Evolutionary conservation across 2,329 filamentous ascomycete genomes (phyloP).

Genomic region (Cordyceps farinosa): DNA sequence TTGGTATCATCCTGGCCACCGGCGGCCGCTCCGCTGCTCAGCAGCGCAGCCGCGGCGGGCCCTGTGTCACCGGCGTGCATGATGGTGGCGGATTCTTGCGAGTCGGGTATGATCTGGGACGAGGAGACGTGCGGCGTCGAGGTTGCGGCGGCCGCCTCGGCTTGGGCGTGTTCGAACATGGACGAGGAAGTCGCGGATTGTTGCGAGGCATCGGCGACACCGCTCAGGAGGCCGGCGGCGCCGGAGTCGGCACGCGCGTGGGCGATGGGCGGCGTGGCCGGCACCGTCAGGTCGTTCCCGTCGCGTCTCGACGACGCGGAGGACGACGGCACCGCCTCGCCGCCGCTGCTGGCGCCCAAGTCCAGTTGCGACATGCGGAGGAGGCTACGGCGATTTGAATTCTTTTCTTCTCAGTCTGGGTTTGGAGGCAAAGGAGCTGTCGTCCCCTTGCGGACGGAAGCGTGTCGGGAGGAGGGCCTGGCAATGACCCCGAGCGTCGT

Average conservation of each 20-base stretch:
- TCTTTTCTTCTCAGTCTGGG: too few species aligned
- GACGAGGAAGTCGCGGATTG: not conserved
- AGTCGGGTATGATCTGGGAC: conserved; percentile 17
- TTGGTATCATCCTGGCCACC: not conserved
- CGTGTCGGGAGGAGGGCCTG: not conserved
- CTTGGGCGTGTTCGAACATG: not conserved
- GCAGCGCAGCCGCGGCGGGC: conserved; percentile 12
- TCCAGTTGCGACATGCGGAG: conserved; percentile 19
- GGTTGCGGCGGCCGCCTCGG: not conserved
- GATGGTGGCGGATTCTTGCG: conserved; percentile 13
- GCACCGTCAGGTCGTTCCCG: conserved; percentile 17
- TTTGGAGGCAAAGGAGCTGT: not conserved
- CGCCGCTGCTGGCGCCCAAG: conserved; percentile 6
- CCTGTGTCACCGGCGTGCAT: not conserved
- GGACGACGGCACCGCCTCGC: conserved; percentile 15
- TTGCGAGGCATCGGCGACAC: not conserved
- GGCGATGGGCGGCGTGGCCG: conserved; percentile 17
- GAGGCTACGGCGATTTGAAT: not conserved
- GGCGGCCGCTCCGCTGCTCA: not conserved
- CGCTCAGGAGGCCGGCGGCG: not conserved
- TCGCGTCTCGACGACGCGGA: conserved; percentile 19
- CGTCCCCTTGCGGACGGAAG: not conserved
- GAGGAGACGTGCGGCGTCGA: conserved; percentile 1
- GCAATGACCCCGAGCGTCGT: not conserved
- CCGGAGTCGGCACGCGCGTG: conserved; percentile 4